These are phyloP conservation scores for Verticillium klebahnii DNA, from an alignment of 2,329 filamentous ascomycete species.

Conservation along the genomic window DNA sequence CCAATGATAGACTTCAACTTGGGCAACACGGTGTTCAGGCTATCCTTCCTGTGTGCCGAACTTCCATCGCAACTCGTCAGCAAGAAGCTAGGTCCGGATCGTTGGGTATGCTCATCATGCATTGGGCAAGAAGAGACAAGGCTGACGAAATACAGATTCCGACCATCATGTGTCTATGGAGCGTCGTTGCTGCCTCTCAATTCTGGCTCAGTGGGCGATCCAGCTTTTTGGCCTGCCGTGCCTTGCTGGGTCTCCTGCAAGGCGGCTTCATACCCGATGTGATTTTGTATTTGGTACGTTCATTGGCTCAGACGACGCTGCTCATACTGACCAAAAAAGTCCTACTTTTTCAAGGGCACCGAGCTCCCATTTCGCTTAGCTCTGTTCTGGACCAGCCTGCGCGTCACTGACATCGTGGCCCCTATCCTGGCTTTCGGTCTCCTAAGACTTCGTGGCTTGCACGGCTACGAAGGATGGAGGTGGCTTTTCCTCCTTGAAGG, in stretches of 20 bases:
- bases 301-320: background rate
- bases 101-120: constrained; percentile 22
- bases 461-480: constrained; percentile 28
- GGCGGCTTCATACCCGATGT: constrained; percentile 44
- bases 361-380: constrained; percentile 27
- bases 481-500: constrained; percentile 51
- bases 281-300: constrained; percentile 14
- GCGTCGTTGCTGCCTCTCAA: constrained; percentile 26
- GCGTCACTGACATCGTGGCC: constrained; percentile 24
- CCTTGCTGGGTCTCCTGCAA: constrained; percentile 42
- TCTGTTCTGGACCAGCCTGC: constrained; percentile 26
- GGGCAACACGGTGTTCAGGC: constrained; percentile 41
- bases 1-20: constrained; percentile 41
- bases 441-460: constrained; percentile 24
- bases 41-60: constrained; percentile 51
- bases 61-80: constrained; percentile 56
- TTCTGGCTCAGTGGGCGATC: constrained; percentile 22
- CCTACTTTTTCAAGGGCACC: constrained; percentile 26
- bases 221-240: constrained; percentile 25
- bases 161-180: constrained; percentile 35
- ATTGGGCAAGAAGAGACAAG: background rate
- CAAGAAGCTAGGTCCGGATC: constrained; percentile 40
- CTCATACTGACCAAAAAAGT: background rate
- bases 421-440: constrained; percentile 27
- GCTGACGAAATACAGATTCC: constrained; percentile 27